phyloP scores from a whole-genome alignment of 768 basidiomycete genomes.

The Cystobasidium ongulense region DNA sequence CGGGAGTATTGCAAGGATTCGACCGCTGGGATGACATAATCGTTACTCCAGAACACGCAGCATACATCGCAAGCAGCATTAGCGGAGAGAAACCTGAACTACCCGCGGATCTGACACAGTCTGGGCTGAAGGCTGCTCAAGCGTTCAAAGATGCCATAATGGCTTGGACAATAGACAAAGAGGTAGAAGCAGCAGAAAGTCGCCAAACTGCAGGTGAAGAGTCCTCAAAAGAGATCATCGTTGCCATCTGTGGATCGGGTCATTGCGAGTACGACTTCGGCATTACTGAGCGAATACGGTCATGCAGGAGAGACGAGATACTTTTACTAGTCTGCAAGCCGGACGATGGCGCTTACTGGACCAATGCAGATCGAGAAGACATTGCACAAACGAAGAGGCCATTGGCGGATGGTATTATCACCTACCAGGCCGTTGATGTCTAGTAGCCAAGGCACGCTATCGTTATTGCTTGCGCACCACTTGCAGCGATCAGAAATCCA shows the following conservation, averaged over 20 bases:
- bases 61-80: conserved; percentile 11
- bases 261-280: conserved; percentile 27
- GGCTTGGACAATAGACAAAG: conserved; percentile 17
- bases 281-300: conserved; percentile 13
- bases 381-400: not conserved
- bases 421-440: conserved; percentile 11
- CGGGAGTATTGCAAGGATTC: not conserved
- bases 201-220: not conserved
- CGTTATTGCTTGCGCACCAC: no score
- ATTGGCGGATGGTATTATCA: conserved; percentile 5
- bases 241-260: conserved; percentile 15
- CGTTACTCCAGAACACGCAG: conserved; percentile 7
- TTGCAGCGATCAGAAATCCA: no score
- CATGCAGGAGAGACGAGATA: not conserved
- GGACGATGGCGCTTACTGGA: conserved; percentile 8
- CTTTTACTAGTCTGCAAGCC: conserved; percentile 3
- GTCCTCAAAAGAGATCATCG: not conserved
- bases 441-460: no score
- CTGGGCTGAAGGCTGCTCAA: conserved; percentile 20
- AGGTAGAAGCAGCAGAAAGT: not conserved
- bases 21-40: conserved; percentile 16
- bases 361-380: not conserved
- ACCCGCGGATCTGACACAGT: not conserved
- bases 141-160: conserved; percentile 27
- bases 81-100: conserved; percentile 1